These are phyloP conservation scores for Fusarium sp. DNA, from an alignment of 2,329 filamentous ascomycete genomes.

Conservation along the genomic window DNA sequence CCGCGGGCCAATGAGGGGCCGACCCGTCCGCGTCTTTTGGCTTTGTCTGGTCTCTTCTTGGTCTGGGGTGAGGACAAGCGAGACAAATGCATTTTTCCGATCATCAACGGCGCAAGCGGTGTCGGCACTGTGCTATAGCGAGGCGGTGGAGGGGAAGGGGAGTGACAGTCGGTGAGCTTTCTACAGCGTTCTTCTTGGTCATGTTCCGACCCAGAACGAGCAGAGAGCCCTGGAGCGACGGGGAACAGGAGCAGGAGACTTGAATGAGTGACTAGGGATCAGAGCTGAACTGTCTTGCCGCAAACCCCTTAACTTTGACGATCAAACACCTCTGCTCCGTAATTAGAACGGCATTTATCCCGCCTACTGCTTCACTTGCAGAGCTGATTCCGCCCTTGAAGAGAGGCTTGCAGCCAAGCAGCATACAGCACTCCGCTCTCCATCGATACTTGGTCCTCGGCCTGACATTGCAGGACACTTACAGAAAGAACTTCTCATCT, in stretches of 20 bases:
- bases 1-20: slow-evolving; percentile 44
- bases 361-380: neutral
- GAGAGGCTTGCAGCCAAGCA: neutral
- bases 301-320: slow-evolving; percentile 38
- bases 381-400: neutral
- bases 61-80: slow-evolving; percentile 36
- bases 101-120: slow-evolving; percentile 20
- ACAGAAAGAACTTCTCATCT: slow-evolving; percentile 9
- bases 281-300: slow-evolving; percentile 13
- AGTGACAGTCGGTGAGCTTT: slow-evolving; percentile 14
- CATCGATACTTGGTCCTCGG: neutral
- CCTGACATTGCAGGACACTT: neutral
- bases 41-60: slow-evolving; percentile 30
- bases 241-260: neutral
- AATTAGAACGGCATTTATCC: slow-evolving; percentile 34
- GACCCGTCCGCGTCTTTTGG: slow-evolving; percentile 43
- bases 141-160: slow-evolving; percentile 3
- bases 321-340: slow-evolving; percentile 29
- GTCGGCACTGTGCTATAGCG: slow-evolving; percentile 35
- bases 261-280: neutral
- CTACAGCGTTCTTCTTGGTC: neutral
- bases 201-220: neutral
- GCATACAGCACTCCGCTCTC: neutral
- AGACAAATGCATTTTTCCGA: slow-evolving; percentile 32
- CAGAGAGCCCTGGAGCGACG: neutral